phyloP scores from a whole-genome alignment of 345 rosid genomes.

The Sapria himalayana region DNA sequence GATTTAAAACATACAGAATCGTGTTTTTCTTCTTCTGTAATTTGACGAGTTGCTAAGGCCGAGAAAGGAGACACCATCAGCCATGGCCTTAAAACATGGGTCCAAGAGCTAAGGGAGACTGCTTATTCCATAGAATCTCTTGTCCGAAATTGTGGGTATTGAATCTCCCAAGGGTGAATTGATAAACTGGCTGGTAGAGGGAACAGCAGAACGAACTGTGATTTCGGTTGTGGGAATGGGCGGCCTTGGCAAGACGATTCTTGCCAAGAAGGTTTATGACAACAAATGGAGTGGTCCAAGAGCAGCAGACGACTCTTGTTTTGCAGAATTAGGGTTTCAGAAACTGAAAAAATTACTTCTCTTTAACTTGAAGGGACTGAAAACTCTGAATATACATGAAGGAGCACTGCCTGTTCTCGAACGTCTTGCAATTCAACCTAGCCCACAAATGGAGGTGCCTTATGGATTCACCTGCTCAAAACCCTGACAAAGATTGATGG shows the following conservation, averaged over 20 bases:
- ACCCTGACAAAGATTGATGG: constrained; percentile 11
- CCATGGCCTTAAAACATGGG: constrained; percentile 10
- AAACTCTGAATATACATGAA: constrained; percentile 3
- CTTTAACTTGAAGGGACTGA: constrained; percentile 12
- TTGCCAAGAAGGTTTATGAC: constrained; percentile 20
- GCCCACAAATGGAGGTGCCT: constrained; percentile 13
- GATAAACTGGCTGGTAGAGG: constrained; percentile 6
- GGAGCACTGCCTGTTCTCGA: constrained; percentile 16
- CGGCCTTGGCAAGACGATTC: constrained; percentile 22
- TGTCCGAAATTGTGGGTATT: constrained; percentile 20
- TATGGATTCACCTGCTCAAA: constrained; percentile 12
- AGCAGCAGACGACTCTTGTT: constrained; percentile 7
- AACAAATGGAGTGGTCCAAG: constrained; percentile 7
- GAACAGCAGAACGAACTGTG: constrained; percentile 7
- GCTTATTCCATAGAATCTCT: constrained; percentile 17
- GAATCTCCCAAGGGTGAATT: constrained; percentile 13
- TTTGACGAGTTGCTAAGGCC: constrained; percentile 10
- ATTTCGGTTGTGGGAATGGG: constrained; percentile 22
- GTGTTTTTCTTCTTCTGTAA: no score
- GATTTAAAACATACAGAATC: no score
- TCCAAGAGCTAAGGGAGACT: constrained; percentile 14
- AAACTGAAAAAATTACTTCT: constrained; percentile 11
- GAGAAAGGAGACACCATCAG: constrained; percentile 6
- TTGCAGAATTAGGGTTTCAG: constrained; percentile 12
- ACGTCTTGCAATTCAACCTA: constrained; percentile 10